These are phyloP conservation scores for Hemisphaericaspora xylanilytica DNA, from an alignment of 1,139 yeast species.

Conservation along the genomic window DNA sequence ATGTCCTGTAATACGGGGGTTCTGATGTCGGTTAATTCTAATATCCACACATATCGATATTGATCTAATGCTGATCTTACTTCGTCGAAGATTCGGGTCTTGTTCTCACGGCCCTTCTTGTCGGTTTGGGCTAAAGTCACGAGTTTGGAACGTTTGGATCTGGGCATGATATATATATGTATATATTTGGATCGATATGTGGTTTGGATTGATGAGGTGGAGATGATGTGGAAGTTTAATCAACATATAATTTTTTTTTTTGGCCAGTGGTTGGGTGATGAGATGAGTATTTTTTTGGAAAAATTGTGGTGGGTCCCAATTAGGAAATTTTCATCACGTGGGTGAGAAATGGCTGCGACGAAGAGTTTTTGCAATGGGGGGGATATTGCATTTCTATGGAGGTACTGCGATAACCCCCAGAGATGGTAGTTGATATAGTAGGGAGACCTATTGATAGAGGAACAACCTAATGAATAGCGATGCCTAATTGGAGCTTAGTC, in stretches of 20 bases:
- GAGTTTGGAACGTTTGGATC: slow-evolving; percentile 89
- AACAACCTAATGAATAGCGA: too few relatives aligned
- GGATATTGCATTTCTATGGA: too few relatives aligned
- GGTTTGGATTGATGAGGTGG: not conserved
- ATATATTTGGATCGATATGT: not conserved
- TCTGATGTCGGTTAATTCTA: slow-evolving; percentile 87
- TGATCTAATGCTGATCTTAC: slow-evolving; percentile 79
- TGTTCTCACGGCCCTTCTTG: slow-evolving; percentile 91
- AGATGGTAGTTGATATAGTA: too few relatives aligned
- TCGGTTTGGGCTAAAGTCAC: slow-evolving; percentile 97
- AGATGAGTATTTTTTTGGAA: too few relatives aligned
- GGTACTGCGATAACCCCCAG: too few relatives aligned
- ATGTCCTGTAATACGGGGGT: slow-evolving; percentile 94
- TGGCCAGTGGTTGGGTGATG: too few relatives aligned
- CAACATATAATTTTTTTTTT: not conserved
- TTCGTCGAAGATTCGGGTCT: slow-evolving; percentile 86
- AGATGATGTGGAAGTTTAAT: not conserved
- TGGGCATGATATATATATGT: slow-evolving; percentile 59
- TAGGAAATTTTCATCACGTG: too few relatives aligned
- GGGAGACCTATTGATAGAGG: too few relatives aligned
- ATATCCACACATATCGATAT: slow-evolving; percentile 77
- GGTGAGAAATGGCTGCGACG: too few relatives aligned
- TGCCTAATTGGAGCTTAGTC: too few relatives aligned
- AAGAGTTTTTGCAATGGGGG: too few relatives aligned
- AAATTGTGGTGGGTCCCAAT: too few relatives aligned